Evolutionary conservation across 177 flowering plant genomes (phyloP), one percentile per base, ranked within the genome.

Genomic region (Vitis hybrid): DNA sequence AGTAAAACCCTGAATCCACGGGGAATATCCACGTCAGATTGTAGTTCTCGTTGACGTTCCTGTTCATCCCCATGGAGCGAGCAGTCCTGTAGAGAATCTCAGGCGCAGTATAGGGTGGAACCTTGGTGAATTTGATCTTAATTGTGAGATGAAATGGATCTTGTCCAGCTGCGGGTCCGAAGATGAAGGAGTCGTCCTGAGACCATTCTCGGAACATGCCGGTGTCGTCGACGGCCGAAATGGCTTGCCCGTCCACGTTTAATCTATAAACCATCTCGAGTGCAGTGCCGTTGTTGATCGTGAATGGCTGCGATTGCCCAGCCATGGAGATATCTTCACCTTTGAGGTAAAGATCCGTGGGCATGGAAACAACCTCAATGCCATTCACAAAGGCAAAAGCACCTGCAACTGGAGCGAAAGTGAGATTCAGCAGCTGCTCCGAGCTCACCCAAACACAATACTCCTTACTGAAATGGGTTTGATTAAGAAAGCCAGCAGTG

Each of bases 11-110:
- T 1, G 77, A 18, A 61, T 76, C 79, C 9, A 76, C 77, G 1
- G 65, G 75, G 67, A 73, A 73, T 2, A 10, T 6, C 82, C 82
- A 79, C 9, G 79, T 79, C 56, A 79, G 61, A 10, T 73, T 72
- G 62, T 65, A 66, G 10, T 58, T 59, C 51, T 58, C 9, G 54
- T 72, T 79, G 9, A 51, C 9, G 0, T 10, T 14, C 6, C 3
- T 1, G 21, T 66, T 14, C 11, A 2, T 17, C 3, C 76, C 80
- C 80, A 77, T 77, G 0, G 73, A 24, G 1, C 71, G 52, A 4
- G 69, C 76, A 1, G 80, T 73, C 0, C 30, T n/a, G 27, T 77
- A 77, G 9, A 77, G 74, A 1, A 13, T 12, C 18, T 35, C 74
- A 10, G 80, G 80, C n/a, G 80, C 76, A 8, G 71, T 56, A 41